These are phyloP conservation scores for Colletotrichum sp. DNA, from an alignment of 2,329 filamentous ascomycete species.

Conservation along the genomic window DNA sequence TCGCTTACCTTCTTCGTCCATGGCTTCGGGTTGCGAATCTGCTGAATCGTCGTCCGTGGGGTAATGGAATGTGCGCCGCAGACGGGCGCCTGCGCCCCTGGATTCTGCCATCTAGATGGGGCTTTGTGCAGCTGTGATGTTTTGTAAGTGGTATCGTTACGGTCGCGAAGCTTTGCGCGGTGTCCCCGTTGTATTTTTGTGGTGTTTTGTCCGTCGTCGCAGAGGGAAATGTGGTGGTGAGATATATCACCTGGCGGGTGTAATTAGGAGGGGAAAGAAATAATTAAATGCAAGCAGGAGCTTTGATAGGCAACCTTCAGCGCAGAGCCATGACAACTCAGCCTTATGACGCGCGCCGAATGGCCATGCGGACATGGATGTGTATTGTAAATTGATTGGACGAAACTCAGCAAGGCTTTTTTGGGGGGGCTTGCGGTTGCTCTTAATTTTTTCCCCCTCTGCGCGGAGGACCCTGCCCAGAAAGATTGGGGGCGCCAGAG, in stretches of 20 bases:
- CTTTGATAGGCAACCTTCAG: neutral
- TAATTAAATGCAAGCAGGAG: neutral
- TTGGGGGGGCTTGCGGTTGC: neutral
- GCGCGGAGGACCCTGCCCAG: neutral
- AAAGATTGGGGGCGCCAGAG: neutral
- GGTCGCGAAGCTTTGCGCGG: neutral
- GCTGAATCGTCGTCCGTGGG: constrained; percentile 65
- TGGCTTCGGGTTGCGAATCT: constrained; percentile 59
- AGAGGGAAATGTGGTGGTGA: neutral
- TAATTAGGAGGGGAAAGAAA: neutral
- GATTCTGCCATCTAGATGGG: constrained; percentile 22
- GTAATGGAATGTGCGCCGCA: constrained; percentile 81
- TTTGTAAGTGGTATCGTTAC: neutral
- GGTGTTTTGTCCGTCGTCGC: neutral
- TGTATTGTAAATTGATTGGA: neutral
- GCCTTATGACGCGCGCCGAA: constrained; percentile 18
- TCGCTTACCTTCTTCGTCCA: constrained; percentile 75
- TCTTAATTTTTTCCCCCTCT: neutral
- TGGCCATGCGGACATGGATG: neutral
- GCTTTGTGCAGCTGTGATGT: neutral
- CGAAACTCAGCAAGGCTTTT: neutral
- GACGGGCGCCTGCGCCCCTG: constrained; percentile 53
- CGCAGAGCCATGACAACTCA: neutral
- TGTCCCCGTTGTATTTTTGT: neutral
- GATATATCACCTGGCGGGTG: neutral